phyloP scores from a whole-genome alignment of 495 filamentous ascomycete species.

The Hamigera avellanea region DNA sequence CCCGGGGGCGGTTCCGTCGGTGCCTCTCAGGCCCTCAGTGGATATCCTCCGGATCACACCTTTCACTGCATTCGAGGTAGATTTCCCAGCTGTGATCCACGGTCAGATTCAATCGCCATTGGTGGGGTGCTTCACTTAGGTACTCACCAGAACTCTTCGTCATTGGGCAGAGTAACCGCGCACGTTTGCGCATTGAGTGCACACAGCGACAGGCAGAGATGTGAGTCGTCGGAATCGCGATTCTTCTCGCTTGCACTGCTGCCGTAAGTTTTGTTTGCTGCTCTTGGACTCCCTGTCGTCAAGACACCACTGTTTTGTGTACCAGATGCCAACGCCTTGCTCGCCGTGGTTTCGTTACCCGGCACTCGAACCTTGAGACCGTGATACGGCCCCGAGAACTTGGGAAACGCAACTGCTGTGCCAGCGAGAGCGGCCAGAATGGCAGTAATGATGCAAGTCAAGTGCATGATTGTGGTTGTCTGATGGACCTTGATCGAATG shows the following conservation, averaged over 20 bases:
- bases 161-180: conserved; percentile 15
- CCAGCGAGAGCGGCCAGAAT: conserved; percentile 12
- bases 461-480: conserved; percentile 19
- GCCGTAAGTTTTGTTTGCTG: too few relatives aligned
- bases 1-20: conserved; percentile 5
- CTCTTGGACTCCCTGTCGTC: too few relatives aligned
- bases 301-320: too few relatives aligned
- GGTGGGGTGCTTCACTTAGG: too few relatives aligned
- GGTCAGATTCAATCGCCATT: too few relatives aligned
- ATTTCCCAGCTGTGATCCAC: conserved; percentile 8
- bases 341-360: conserved; percentile 7
- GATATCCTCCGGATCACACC: conserved; percentile 6
- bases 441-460: conserved; percentile 9
- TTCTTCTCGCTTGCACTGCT: too few relatives aligned
- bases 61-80: conserved; percentile 13
- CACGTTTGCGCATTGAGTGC: conserved; percentile 10
- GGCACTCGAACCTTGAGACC: conserved; percentile 8
- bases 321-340: not conserved
- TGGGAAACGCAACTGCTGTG: conserved; percentile 12
- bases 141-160: conserved; percentile 20
- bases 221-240: conserved; percentile 3
- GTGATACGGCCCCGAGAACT: conserved; percentile 11
- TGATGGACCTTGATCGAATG: too few relatives aligned
- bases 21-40: not conserved
- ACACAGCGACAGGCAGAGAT: not conserved